Conservation (phyloP, 2,329 filamentous ascomycete genomes). For the Fusarium tanahbumbuense region DNA sequence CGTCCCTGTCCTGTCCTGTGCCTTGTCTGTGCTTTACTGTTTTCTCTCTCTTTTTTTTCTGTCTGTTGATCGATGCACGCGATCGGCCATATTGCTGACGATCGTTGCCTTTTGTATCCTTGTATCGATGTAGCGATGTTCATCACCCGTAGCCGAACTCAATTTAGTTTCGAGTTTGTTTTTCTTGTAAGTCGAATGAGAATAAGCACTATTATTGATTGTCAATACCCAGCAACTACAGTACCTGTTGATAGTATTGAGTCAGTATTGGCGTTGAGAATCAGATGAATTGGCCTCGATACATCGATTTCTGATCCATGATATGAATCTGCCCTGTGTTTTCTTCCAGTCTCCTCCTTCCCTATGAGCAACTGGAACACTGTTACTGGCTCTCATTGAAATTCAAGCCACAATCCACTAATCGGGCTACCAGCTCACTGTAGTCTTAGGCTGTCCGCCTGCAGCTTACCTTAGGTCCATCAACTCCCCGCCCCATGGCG, state of each 20-base stretch:
- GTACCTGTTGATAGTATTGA: not conserved
- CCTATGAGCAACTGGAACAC: not conserved
- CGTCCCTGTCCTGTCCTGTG: constrained; percentile 16
- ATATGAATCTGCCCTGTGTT: not conserved
- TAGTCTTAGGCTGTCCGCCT: not conserved
- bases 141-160: constrained; percentile 35
- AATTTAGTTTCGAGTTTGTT: constrained; percentile 24
- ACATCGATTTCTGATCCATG: not conserved
- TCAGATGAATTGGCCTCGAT: not conserved
- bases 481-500: constrained; percentile 3
- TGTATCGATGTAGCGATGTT: constrained; percentile 11
- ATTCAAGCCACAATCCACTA: not conserved
- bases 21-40: constrained; percentile 23
- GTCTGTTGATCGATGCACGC: constrained; percentile 26
- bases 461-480: constrained; percentile 1
- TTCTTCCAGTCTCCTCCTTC: not conserved
- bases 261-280: not conserved
- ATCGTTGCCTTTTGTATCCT: constrained; percentile 26
- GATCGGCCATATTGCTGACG: constrained; percentile 23
- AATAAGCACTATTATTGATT: not conserved
- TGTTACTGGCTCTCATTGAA: not conserved
- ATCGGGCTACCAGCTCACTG: not conserved
- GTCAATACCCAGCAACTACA: not conserved
- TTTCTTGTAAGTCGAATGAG: constrained; percentile 1
- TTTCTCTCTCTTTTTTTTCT: not conserved